A percentile compares a stretch with the other conserved stretches of the same genome.
Conservation (phyloP, 1,284 basidiomycete species). For the Rhodotorula sp. region DNA sequence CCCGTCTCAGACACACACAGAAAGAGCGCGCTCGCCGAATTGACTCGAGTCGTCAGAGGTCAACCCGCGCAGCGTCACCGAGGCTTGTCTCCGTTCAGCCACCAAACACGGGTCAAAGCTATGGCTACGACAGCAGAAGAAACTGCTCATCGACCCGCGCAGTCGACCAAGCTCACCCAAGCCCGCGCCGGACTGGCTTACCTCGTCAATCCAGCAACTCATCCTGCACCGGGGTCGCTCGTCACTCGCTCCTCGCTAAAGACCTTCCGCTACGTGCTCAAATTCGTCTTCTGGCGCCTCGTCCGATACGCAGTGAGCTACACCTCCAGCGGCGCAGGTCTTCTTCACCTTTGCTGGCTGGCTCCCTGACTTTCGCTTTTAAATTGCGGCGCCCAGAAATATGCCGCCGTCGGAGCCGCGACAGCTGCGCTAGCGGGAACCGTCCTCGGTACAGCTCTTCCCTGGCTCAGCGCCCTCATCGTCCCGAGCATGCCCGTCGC, state of each 20-base stretch:
- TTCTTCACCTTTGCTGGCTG: background rate
- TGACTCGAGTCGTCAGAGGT: no score
- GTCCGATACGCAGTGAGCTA: constrained; percentile 45
- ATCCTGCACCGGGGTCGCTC: constrained; percentile 46
- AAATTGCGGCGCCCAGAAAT: constrained; percentile 19
- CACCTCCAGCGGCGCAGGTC: background rate
- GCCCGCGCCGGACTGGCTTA: constrained; percentile 46
- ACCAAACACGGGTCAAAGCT: background rate
- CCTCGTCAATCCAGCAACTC: constrained; percentile 47
- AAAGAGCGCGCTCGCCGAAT: no score
- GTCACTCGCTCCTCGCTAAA: constrained; percentile 48
- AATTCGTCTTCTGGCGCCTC: constrained; percentile 49
- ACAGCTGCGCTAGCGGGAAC: constrained; percentile 28
- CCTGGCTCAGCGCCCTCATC: constrained; percentile 26
- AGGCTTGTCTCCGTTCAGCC: no score
- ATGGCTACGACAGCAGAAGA: background rate
- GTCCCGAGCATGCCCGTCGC: constrained; percentile 33
- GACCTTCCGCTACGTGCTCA: constrained; percentile 49
- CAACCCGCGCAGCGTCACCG: background rate
- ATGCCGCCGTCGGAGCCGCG: constrained; percentile 29
- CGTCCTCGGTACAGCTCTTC: constrained; percentile 20
- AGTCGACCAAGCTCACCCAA: background rate
- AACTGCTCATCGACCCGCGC: no score
- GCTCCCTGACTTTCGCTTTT: background rate
- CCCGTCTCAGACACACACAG: no score